Evolutionary conservation across 2,329 filamentous ascomycete species (phyloP).

Genomic region (Lecanicillium sp.): DNA sequence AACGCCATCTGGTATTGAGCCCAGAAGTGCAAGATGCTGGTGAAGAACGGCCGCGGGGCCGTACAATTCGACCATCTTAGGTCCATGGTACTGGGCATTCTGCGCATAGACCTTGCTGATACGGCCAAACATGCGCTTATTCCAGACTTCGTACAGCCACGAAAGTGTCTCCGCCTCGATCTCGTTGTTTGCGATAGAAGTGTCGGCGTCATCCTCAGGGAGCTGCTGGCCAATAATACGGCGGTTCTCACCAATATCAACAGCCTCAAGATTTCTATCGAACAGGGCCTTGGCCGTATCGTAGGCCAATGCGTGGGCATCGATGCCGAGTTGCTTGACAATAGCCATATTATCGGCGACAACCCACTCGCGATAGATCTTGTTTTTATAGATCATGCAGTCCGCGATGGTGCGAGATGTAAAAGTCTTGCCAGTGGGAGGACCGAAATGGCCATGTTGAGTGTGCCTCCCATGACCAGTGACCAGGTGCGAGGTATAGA

Average conservation of each 20-base stretch:
- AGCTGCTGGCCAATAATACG: slow-evolving; percentile 1
- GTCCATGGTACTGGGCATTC: slow-evolving; percentile 5
- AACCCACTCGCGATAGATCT: slow-evolving; percentile 6
- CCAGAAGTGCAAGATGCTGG: slow-evolving; percentile 7
- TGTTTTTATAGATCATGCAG: slow-evolving; percentile 6
- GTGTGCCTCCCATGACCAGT: slow-evolving; percentile 3
- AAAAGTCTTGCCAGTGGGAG: slow-evolving; percentile 1
- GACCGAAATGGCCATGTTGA: slow-evolving; percentile 3
- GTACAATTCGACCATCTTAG: slow-evolving; percentile 6
- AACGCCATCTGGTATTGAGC: slow-evolving; percentile 2
- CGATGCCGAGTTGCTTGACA: slow-evolving; percentile 4
- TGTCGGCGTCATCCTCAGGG: not conserved
- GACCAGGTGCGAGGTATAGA: slow-evolving; percentile 6
- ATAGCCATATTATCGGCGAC: slow-evolving; percentile 6
- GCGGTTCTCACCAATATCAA: slow-evolving; percentile 6
- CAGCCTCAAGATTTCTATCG: slow-evolving; percentile 1
- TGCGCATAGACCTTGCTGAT: slow-evolving; percentile 3
- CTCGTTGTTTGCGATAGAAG: not conserved
- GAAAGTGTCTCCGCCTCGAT: slow-evolving; percentile 5
- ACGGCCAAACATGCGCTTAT: slow-evolving; percentile 5
- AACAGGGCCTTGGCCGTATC: slow-evolving; percentile 2
- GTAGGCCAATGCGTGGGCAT: not conserved
- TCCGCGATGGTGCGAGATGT: slow-evolving; percentile 3
- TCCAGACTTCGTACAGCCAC: slow-evolving; percentile 3
- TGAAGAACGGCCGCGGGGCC: slow-evolving; percentile 1